A percentile compares a stretch with the other conserved stretches of the same genome.
These are phyloP conservation scores for Leptographium radiaticola DNA, from an alignment of 2,329 filamentous ascomycete species.

Conservation along the genomic window DNA sequence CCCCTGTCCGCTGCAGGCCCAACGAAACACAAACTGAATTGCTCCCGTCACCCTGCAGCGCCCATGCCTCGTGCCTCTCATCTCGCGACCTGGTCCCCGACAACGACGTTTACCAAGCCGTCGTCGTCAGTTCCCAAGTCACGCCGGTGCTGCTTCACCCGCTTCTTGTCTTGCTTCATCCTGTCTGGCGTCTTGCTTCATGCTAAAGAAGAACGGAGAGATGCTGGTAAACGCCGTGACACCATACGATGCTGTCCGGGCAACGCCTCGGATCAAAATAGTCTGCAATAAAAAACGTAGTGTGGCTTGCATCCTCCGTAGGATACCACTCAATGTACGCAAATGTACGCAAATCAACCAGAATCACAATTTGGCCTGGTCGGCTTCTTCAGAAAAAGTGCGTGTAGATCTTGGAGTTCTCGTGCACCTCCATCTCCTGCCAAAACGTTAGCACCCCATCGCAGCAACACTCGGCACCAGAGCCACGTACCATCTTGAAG, in stretches of 20 bases:
- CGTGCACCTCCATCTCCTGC: conserved; percentile 99
- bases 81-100: too few relatives aligned
- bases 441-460: neutral
- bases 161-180: conserved; percentile 1
- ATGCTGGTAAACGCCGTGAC: conserved; percentile 14
- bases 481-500: conserved; percentile 79
- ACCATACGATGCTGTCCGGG: conserved; percentile 15
- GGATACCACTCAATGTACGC: neutral
- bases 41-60: conserved; percentile 4
- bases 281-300: neutral
- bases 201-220: neutral
- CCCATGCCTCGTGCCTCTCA: too few relatives aligned
- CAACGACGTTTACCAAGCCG: too few relatives aligned
- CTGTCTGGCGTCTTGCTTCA: neutral
- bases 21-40: conserved; percentile 11
- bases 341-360: neutral
- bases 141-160: conserved; percentile 4
- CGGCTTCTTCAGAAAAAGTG: conserved; percentile 79
- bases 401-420: conserved; percentile 97
- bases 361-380: conserved; percentile 3
- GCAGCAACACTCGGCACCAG: neutral
- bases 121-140: neutral
- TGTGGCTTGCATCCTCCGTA: neutral
- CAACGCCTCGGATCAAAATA: conserved; percentile 7
- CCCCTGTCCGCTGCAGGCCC: neutral